Percentiles rank a stretch among this genome's conserved stretches.
Evolutionary conservation across 2,329 filamentous ascomycete species (phyloP).

Genomic region (Sporothrix euskadiensis): DNA sequence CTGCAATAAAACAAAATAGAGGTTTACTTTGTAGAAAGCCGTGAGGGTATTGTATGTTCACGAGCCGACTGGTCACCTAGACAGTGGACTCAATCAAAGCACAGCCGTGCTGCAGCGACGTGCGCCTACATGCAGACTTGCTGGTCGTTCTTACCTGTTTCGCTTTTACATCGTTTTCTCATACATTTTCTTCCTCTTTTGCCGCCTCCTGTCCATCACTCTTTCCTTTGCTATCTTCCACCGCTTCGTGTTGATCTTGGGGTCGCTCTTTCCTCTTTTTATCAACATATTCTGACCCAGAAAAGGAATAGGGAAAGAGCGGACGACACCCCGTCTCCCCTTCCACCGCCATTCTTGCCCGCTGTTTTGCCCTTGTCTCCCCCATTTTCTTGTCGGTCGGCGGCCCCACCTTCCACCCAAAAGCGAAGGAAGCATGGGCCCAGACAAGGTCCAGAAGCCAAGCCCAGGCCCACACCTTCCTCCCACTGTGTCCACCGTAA

Average conservation of each 20-base stretch:
- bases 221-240: background rate
- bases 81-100: background rate
- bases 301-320: constrained; percentile 1
- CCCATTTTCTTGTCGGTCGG: background rate
- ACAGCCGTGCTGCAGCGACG: background rate
- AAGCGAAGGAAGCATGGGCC: background rate
- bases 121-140: background rate
- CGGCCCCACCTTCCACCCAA: constrained; percentile 8
- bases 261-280: constrained; percentile 7
- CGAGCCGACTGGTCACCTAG: background rate
- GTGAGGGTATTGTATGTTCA: background rate
- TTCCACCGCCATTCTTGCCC: constrained; percentile 11
- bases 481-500: background rate
- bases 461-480: background rate
- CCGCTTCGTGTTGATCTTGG: background rate
- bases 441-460: background rate
- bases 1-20: background rate
- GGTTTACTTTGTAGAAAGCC: no score
- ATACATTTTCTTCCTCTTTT: background rate
- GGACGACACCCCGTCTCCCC: constrained; percentile 16
- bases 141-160: background rate
- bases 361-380: background rate
- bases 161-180: background rate
- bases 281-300: constrained; percentile 9
- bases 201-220: background rate